Percentiles rank a stretch among this genome's conserved stretches.
phyloP scores from a whole-genome alignment of 2,329 filamentous ascomycete species.

The Alternaria tenuissima region DNA sequence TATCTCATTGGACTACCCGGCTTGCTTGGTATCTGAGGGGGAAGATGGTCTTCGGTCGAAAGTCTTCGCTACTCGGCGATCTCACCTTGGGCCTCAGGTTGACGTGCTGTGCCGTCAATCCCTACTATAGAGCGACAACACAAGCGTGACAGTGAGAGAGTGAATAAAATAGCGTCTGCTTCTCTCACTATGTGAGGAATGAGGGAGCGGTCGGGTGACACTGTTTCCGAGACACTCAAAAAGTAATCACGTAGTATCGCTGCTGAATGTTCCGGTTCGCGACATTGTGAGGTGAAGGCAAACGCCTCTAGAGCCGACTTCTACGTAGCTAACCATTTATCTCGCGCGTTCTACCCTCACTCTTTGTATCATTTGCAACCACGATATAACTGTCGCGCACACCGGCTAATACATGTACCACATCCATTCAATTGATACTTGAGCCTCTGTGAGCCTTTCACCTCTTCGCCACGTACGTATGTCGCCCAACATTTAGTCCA shows the following conservation, averaged over 20 bases:
- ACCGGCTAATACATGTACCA: accelerated
- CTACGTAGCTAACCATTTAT: background rate
- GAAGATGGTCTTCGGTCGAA: background rate
- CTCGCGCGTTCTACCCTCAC: background rate
- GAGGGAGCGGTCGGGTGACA: background rate
- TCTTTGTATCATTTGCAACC: background rate
- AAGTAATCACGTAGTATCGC: no score
- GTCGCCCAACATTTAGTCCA: no score
- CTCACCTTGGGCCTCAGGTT: background rate
- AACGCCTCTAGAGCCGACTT: background rate
- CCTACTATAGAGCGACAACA: no score
- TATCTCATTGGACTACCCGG: background rate
- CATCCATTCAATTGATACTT: background rate
- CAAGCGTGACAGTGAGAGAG: accelerated
- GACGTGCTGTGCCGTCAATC: no score
- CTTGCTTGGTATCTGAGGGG: background rate
- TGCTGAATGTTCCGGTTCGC: background rate
- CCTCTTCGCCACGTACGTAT: background rate
- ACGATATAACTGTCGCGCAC: background rate
- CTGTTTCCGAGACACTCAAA: no score
- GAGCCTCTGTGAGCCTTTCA: background rate
- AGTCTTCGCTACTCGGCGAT: accelerated
- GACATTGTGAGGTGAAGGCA: background rate
- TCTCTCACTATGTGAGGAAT: background rate
- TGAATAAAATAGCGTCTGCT: accelerated